Percentiles rank a stretch among this genome's conserved stretches.
phyloP scores from a whole-genome alignment of 1,284 basidiomycete species.

The Cystobasidium slooffiae region DNA sequence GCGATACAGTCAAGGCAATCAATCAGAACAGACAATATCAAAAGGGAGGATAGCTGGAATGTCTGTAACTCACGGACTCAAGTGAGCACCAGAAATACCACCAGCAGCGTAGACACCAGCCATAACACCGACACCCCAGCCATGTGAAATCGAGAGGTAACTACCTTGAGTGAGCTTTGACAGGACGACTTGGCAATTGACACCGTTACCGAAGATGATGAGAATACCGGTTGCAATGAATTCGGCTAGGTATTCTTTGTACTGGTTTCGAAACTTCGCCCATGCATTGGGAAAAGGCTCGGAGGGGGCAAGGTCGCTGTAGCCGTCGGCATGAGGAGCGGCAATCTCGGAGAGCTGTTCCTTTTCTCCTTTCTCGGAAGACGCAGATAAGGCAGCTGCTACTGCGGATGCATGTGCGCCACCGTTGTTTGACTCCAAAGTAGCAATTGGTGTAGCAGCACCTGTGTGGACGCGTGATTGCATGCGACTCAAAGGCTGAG shows the following conservation, averaged over 20 bases:
- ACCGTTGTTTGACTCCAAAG: background rate
- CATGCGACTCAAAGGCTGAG: slow-evolving; percentile 8
- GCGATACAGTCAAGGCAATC: background rate
- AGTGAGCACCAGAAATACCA: slow-evolving; percentile 47
- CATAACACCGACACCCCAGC: slow-evolving; percentile 46
- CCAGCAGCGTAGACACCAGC: slow-evolving; percentile 37
- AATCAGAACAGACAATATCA: background rate
- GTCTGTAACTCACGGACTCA: slow-evolving; percentile 32
- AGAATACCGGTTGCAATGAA: slow-evolving; percentile 39
- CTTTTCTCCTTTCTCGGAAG: slow-evolving; percentile 31
- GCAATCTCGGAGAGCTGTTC: slow-evolving; percentile 22
- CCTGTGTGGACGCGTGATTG: background rate
- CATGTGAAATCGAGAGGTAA: slow-evolving; percentile 44
- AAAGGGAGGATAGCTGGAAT: background rate
- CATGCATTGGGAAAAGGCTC: slow-evolving; percentile 18
- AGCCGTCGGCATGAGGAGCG: background rate
- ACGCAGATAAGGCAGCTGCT: slow-evolving; percentile 5
- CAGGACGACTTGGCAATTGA: slow-evolving; percentile 44
- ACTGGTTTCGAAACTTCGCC: slow-evolving; percentile 22
- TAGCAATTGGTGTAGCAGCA: background rate
- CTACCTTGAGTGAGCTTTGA: slow-evolving; percentile 39
- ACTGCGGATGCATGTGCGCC: background rate
- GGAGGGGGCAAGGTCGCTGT: slow-evolving; percentile 10
- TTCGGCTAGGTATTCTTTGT: slow-evolving; percentile 41
- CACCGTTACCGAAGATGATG: slow-evolving; percentile 44